Conservation (phyloP, 352 stramenopile species). For the Thalassiosira hispida region DNA sequence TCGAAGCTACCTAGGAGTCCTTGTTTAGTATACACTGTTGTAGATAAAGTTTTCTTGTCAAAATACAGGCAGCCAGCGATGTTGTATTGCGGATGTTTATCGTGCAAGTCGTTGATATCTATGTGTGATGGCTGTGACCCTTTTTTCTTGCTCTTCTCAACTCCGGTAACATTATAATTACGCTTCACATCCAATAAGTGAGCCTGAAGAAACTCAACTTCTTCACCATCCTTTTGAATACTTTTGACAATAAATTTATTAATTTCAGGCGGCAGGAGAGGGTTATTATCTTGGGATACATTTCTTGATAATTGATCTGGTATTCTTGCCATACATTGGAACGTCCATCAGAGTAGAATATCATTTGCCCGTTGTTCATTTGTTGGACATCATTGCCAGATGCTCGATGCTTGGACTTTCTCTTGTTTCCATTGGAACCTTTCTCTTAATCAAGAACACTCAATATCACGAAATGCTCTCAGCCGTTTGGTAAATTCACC, state of each 20-base stretch:
- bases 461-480: not conserved
- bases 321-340: not conserved
- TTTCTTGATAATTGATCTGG: not conserved
- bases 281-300: not conserved
- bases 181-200: constrained; percentile 5
- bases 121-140: not conserved
- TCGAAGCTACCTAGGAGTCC: too few species aligned
- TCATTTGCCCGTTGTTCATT: constrained; percentile 7
- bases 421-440: not conserved
- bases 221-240: not conserved
- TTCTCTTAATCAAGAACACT: not conserved
- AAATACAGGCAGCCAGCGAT: not conserved
- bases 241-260: constrained; percentile 6
- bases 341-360: constrained; percentile 2
- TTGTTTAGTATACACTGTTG: too few species aligned
- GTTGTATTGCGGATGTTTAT: not conserved
- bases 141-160: constrained; percentile 6
- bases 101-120: not conserved
- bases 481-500: constrained; percentile 4
- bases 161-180: constrained; percentile 3
- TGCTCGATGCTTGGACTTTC: not conserved
- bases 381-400: not conserved
- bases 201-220: not conserved
- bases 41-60: too few species aligned
- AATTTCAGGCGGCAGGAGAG: constrained; percentile 1